Evolutionary conservation across 2,329 filamentous ascomycete species (phyloP).

Genomic region (Laburnicola sp.): DNA sequence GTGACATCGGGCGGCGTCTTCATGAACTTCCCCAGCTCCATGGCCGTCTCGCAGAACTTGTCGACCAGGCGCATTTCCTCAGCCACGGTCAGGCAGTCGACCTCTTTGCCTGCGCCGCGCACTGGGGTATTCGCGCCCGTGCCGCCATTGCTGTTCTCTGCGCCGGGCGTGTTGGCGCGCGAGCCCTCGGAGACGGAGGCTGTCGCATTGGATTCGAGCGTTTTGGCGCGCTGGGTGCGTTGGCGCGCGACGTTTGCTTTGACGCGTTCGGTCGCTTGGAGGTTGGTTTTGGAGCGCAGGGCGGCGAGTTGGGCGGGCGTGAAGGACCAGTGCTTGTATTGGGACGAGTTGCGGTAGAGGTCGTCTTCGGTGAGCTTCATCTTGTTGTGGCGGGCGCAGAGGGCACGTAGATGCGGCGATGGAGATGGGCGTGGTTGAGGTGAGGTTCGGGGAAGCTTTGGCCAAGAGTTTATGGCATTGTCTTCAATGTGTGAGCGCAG

Average conservation of each 20-base stretch:
- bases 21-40: constrained; percentile 61
- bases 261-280: constrained; percentile 71
- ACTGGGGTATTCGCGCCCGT: constrained; percentile 39
- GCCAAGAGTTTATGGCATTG: constrained; percentile 8
- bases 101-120: constrained; percentile 50
- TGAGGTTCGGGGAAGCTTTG: constrained; percentile 13
- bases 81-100: constrained; percentile 79
- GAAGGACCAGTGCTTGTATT: constrained; percentile 93
- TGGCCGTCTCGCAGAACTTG: constrained; percentile 70
- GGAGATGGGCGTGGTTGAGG: not conserved
- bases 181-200: constrained; percentile 27
- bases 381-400: constrained; percentile 8
- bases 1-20: constrained; percentile 64
- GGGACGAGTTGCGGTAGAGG: constrained; percentile 84
- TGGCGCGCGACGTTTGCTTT: constrained; percentile 59
- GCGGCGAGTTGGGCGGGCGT: constrained; percentile 70
- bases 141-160: constrained; percentile 43
- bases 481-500: too few species aligned
- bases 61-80: constrained; percentile 83
- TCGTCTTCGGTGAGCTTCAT: constrained; percentile 79
- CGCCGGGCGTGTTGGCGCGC: constrained; percentile 21
- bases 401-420: not conserved
- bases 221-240: constrained; percentile 43
- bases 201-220: constrained; percentile 39
- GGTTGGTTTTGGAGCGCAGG: constrained; percentile 77